Base-by-base conservation (phyloP, 2,329 filamentous ascomycete species). In the Hypoxylon sp. region DNA sequence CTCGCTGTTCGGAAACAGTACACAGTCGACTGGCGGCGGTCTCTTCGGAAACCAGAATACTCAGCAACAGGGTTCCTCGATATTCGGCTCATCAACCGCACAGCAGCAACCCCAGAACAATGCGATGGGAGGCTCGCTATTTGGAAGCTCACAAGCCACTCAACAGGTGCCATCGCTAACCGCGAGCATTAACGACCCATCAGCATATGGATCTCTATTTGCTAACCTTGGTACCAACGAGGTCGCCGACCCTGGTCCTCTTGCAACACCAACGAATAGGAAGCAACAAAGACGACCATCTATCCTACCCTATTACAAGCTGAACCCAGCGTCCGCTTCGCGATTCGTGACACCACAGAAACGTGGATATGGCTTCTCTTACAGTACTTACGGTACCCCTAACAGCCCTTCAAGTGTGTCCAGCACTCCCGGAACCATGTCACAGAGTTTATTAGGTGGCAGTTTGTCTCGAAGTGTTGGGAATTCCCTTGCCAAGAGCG, bases 161-260 rank as follows among this genome's bases (percentile, higher is more conserved):
- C 81, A 82, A 63, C 80, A 80, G 7, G 87, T 88, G n/a, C 86
- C 86, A 76, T 82, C 86, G 17, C 83, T 97, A 65, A 94, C 92
- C 35, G 91, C 94, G 4, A 96, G 93, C 68, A 88, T 97, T 62
- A 90, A 90, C 66, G 94, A 95, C 71, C 86, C 90, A n/a, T 94
- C 92, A 58, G 95, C 97, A 0, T 99, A 97, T 77, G 96, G 96
- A 50, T 93, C 94, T 1, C 86, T 99, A 20, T 98, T 98, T 80
- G 89, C 90, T 33, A 91, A 90, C 59, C 83, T 98, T 14, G 85
- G 85, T 73, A 86, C 78, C 77, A 90, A 77, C 81, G 92, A 81
- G 82, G 82, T 84, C 60, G 86, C 80, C 79, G 94, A 94, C 75
- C 92, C 94, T 2, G 96, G 96, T 1, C 96, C 97, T 2, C 86